Percentiles rank a stretch among this genome's conserved stretches.
phyloP scores from a whole-genome alignment of 1,284 basidiomycete species.

The Rhodotorula sp. region DNA sequence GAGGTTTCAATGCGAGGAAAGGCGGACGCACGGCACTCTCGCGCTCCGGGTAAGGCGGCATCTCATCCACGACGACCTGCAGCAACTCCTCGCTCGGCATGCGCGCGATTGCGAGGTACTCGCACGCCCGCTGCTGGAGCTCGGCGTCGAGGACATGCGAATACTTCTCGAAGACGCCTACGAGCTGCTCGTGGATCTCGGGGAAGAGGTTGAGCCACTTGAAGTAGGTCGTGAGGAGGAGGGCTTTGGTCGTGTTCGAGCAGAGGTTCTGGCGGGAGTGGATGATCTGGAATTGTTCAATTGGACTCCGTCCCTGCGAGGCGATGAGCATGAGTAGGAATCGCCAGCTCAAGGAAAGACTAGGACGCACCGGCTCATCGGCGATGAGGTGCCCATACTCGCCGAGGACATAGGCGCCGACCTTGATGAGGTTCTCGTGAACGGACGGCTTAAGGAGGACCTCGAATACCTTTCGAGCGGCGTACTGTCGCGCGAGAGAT shows the following conservation, averaged over 20 bases:
- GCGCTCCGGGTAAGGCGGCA: slow-evolving; percentile 95
- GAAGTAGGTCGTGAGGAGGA: slow-evolving; percentile 94
- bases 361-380: slow-evolving; percentile 62
- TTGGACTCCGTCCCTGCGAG: slow-evolving; percentile 73
- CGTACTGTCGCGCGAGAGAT: slow-evolving; percentile 61
- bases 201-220: slow-evolving; percentile 99
- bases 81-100: slow-evolving; percentile 86
- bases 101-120: slow-evolving; percentile 83
- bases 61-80: slow-evolving; percentile 95
- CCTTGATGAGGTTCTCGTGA: slow-evolving; percentile 96
- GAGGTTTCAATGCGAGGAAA: too few relatives aligned
- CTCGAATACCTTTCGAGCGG: slow-evolving; percentile 88
- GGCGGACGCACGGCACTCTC: slow-evolving; percentile 68
- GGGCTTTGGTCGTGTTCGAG: slow-evolving; percentile 83
- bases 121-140: slow-evolving; percentile 96
- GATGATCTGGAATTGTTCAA: slow-evolving; percentile 90
- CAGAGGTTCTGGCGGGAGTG: slow-evolving; percentile 96
- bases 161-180: slow-evolving; percentile 96
- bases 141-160: slow-evolving; percentile 96
- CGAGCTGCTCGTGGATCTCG: slow-evolving; percentile 89
- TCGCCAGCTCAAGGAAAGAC: background rate
- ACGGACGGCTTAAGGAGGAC: slow-evolving; percentile 76
- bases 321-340: too few relatives aligned
- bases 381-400: slow-evolving; percentile 93
- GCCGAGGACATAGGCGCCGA: slow-evolving; percentile 94